Evolutionary conservation across 148 eudicot genomes (phyloP), one percentile per base, ranked within the genome.

Genomic region (Oxyria digyna): DNA sequence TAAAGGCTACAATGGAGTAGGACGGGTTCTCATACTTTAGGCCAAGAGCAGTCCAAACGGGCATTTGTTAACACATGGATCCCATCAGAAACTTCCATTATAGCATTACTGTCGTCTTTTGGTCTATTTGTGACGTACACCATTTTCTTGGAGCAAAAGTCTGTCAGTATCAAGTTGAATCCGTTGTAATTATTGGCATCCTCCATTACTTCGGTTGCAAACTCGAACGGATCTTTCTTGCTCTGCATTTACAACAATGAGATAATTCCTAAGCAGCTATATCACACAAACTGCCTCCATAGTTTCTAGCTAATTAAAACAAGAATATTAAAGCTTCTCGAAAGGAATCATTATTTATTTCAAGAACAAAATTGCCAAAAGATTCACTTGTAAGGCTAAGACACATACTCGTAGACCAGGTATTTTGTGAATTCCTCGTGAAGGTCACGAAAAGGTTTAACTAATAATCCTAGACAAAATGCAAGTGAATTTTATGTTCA

Each of bases 51-150:
- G 81, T 93, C 94, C 52, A 92, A 84, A 38, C 72, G 84, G 72
- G 89, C 89, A 80, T 86, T 93, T 32, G 94, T 84, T 46, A 93
- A 67, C 59, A 93, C 95, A 73, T 89, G 98, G 72, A 85, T 76
- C 33, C 94, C 98, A 46, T 87, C 79, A 43, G 85, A 70, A 72
- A 93, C 91, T 49, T 82, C 74, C n/a, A 66, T 18, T 20, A 77
- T 69, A 21, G 72, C 72, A 3, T 78, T 57, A 27, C 73, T 81
- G 6, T 76, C 85, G 43, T 74, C 83, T 72, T 80, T 79, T 0
- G 88, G 89, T 69, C 98, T 76, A 84, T 89, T 93, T 48, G 91
- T 89, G 43, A 89, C 78, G 27, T 93, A 87, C 31, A 89, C 76
- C 94, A 93, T 87, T 62, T 69, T 71, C 81, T 78, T 83, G 43